Evolutionary conservation across 2,329 filamentous ascomycete species (phyloP).

Genomic region (Aspergillus pseudonomiae): DNA sequence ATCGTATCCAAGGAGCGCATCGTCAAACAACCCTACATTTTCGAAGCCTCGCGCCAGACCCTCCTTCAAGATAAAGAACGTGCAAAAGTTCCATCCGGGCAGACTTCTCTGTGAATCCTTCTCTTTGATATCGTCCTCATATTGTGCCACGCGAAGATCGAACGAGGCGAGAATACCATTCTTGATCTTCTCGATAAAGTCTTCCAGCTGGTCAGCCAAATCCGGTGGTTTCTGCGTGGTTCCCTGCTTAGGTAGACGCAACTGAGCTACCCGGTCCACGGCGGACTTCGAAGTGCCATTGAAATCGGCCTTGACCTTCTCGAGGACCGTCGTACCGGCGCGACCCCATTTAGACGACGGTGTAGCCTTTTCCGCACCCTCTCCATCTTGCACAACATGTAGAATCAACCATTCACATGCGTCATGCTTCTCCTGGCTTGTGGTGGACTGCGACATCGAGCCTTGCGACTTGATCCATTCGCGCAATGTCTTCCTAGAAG

Average conservation of each 20-base stretch:
- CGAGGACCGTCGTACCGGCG: constrained; percentile 78
- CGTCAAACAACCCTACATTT: constrained; percentile 92
- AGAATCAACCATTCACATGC: constrained; percentile 94
- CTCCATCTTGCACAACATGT: constrained; percentile 85
- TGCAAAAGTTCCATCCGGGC: constrained; percentile 99
- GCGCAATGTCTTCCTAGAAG: constrained; percentile 74
- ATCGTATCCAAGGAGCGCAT: constrained; percentile 92
- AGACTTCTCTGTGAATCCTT: constrained; percentile 84
- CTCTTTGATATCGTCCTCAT: constrained; percentile 96
- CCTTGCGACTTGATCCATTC: constrained; percentile 89
- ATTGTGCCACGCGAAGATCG: constrained; percentile 85
- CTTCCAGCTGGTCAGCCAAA: constrained; percentile 77
- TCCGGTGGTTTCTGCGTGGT: constrained; percentile 70
- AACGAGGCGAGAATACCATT: constrained; percentile 85
- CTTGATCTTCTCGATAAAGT: constrained; percentile 85
- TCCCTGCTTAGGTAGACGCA: constrained; percentile 67
- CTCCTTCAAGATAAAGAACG: constrained; percentile 97
- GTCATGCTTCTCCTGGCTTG: constrained; percentile 87
- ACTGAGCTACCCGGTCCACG: constrained; percentile 79
- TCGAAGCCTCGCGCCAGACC: constrained; percentile 92
- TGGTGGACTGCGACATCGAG: constrained; percentile 58
- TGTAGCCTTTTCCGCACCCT: constrained; percentile 66
- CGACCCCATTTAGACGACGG: constrained; percentile 74
- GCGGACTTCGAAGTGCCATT: constrained; percentile 74
- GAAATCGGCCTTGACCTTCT: constrained; percentile 89